A percentile compares a stretch with the other conserved stretches of the same genome.
These are phyloP conservation scores for Xerocomus amazonicus DNA, from an alignment of 1,284 basidiomycete species.

Conservation along the genomic window DNA sequence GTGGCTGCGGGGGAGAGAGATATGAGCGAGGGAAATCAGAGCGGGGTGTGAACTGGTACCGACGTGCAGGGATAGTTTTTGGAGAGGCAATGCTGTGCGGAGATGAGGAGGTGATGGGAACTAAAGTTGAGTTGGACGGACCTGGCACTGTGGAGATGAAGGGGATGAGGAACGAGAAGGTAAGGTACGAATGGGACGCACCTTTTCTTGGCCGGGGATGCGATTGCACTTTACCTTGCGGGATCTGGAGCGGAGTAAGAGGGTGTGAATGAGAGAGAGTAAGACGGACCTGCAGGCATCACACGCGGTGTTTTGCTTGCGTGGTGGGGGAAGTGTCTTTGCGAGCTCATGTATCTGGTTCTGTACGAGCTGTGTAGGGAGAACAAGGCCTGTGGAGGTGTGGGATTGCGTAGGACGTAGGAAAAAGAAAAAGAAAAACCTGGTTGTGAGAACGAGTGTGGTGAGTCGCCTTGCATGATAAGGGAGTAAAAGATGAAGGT, in stretches of 20 bases:
- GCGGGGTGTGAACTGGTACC: constrained; percentile 30
- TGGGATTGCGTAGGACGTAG: constrained; percentile 14
- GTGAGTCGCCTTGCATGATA: constrained; percentile 40
- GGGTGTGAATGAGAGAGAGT: not conserved
- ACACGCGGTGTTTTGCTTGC: constrained; percentile 89
- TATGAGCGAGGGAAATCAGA: constrained; percentile 23
- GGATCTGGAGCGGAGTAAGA: constrained; percentile 44
- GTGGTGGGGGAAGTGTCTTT: constrained; percentile 68
- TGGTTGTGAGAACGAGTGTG: constrained; percentile 40
- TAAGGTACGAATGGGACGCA: constrained; percentile 29
- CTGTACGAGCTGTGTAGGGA: constrained; percentile 63
- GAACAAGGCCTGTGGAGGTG: constrained; percentile 45
- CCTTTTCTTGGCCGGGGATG: constrained; percentile 74
- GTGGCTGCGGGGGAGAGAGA: constrained; percentile 44
- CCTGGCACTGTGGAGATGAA: constrained; percentile 55
- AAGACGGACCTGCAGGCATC: constrained; percentile 72
- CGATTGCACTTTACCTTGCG: constrained; percentile 83
- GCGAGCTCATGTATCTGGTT: constrained; percentile 74
- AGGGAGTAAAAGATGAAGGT: constrained; percentile 19
- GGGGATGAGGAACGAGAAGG: constrained; percentile 12
- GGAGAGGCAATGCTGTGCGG: constrained; percentile 64
- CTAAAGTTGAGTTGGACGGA: constrained; percentile 31
- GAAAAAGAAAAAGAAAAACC: constrained; percentile 29
- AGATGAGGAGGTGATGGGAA: constrained; percentile 9
- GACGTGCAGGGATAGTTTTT: constrained; percentile 86